phyloP scores from a whole-genome alignment of 495 filamentous ascomycete genomes.

The Penicillium pulvis region DNA sequence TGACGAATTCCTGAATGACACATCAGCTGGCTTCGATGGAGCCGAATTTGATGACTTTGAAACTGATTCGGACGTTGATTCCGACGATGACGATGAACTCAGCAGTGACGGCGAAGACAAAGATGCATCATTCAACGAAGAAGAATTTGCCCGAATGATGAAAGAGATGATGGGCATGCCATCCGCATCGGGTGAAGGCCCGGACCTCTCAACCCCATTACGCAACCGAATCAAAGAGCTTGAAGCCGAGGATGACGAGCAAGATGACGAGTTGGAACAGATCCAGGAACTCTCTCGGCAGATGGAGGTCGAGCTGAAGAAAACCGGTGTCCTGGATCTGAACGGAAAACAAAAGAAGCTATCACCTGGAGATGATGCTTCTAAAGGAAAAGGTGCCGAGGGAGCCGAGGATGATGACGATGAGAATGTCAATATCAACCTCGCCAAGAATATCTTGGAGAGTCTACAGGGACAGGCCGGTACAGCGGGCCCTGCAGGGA shows the following conservation, averaged over 20 bases:
- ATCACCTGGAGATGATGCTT: conserved; percentile 13
- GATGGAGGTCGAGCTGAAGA: conserved; percentile 82
- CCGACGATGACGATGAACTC: conserved; percentile 54
- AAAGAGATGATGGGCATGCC: conserved; percentile 92
- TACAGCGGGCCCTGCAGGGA: conserved; percentile 80
- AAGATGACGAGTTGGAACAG: conserved; percentile 63
- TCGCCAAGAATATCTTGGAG: conserved; percentile 90
- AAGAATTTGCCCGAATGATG: conserved; percentile 85
- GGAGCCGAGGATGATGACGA: conserved; percentile 40
- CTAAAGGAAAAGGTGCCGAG: conserved; percentile 30
- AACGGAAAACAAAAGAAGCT: conserved; percentile 44
- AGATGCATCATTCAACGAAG: conserved; percentile 79
- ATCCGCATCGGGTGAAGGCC: conserved; percentile 29
- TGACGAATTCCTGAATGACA: conserved; percentile 90
- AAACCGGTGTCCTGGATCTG: conserved; percentile 71
- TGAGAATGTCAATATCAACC: conserved; percentile 78
- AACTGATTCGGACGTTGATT: conserved; percentile 57
- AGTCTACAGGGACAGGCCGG: conserved; percentile 88
- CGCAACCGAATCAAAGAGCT: conserved; percentile 48
- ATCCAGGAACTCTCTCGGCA: conserved; percentile 70
- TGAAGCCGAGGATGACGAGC: conserved; percentile 38
- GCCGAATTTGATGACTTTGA: conserved; percentile 72
- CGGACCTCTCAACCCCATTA: conserved; percentile 25
- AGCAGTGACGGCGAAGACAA: conserved; percentile 68
- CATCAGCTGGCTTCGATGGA: conserved; percentile 75